Evolutionary conservation across 192 early-diverging fungal species (phyloP).

Genomic region (Lobosporangium transversale): DNA sequence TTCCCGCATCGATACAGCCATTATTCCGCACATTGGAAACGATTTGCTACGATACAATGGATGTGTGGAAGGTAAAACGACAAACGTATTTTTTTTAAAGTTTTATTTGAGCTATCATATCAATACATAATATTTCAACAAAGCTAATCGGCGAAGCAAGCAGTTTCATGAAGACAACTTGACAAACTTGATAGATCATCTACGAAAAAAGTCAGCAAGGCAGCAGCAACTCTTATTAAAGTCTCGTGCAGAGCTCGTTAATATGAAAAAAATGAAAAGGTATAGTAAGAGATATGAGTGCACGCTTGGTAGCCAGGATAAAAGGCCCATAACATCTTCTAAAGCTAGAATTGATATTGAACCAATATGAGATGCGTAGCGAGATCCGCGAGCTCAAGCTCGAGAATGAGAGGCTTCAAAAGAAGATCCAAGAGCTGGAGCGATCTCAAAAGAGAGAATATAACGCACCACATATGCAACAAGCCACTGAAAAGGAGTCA

Average conservation of each 20-base stretch:
- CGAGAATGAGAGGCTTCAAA: slow-evolving; percentile 29
- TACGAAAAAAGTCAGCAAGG: slow-evolving; percentile 16
- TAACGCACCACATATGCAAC: background rate
- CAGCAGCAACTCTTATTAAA: slow-evolving; percentile 25
- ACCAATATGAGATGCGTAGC: background rate
- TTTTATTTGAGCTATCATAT: too few species aligned
- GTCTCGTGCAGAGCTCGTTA: slow-evolving; percentile 15
- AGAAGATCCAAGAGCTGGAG: slow-evolving; percentile 11
- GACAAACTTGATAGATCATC: slow-evolving; percentile 12
- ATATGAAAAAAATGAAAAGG: slow-evolving; percentile 27
- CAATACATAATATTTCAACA: too few species aligned
- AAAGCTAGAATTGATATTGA: too few species aligned
- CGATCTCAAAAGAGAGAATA: background rate
- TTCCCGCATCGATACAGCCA: slow-evolving; percentile 14
- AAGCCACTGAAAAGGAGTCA: background rate
- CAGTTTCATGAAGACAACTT: slow-evolving; percentile 48
- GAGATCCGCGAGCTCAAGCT: slow-evolving; percentile 16
- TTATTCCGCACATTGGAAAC: slow-evolving; percentile 17
- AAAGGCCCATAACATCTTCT: too few species aligned
- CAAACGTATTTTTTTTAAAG: too few species aligned
- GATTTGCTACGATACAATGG: slow-evolving; percentile 9
- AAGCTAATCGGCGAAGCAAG: too few species aligned
- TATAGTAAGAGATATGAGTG: background rate
- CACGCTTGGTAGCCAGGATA: too few species aligned
- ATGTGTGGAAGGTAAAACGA: slow-evolving; percentile 30